Base-by-base conservation (phyloP, 306 rosid genomes). In the Hippophae tibetana region DNA sequence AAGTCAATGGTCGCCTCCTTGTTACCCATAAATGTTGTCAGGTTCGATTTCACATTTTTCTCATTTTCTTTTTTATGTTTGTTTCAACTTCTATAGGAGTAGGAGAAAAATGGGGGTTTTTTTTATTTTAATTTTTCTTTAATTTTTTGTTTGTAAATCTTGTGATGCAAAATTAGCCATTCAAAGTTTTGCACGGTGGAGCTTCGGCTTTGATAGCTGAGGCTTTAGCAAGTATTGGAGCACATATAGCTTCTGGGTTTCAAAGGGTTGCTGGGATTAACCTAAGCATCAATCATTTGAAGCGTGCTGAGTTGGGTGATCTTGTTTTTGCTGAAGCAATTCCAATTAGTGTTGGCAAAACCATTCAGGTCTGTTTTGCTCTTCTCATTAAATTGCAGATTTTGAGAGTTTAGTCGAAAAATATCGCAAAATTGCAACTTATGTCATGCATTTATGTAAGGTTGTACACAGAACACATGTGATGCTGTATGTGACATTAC, bases 121-220 rank as follows among this genome's bases (percentile, higher is more conserved):
- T 31, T 31, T 31, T 31, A 2, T 31, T 31, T 31, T 31, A 0
- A 2, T 31, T 31, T 31, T 31, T 31, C 38, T 31, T 31, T 31
- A 31, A 31, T 31, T 31, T 27, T 1, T 31, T 31, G 38, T 31
- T 31, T 31, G 38, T 31, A 31, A 31, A 31, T 31, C 38, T 31
- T 31, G 38, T 31, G 38, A 4, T 31, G 38, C 38, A 31, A 25
- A 26, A 11, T 47, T 78, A 90, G 99, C 96, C 96, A 14, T 92
- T 92, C 72, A 88, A 85, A 80, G 99, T 92, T 74, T 68, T 92
- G 47, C 99, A 92, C 78, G 99, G 99, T 56, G 99, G 99, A 7
- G 86, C 88, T 31, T 92, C 96, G n/a, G 99, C 99, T 6, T 58
- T 92, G 81, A 72, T 92, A 42, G 78, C 96, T 3, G 99, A 92